Evolutionary conservation across 306 rosid species (phyloP), one percentile per base, ranked within the genome.

Genomic region (Rubus idaeus): DNA sequence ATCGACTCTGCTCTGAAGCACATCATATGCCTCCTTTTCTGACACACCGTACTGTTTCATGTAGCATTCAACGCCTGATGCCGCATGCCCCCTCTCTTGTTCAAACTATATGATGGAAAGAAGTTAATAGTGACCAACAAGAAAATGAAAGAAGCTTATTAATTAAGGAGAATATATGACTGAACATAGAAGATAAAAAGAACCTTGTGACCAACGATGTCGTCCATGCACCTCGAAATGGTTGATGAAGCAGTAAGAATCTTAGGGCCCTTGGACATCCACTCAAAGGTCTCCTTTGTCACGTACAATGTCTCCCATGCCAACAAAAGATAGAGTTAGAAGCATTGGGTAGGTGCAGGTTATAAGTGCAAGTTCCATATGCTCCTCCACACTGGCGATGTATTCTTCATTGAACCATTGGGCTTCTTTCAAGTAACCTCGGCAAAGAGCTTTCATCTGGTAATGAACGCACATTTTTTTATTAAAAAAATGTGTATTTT

Each of bases 331-430:
- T 13, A 55, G 6, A 4, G 50, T 3, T 7, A 17, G n/a, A 35
- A 81, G n/a, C 21, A 72, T 1, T 2, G 42, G 55, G 14, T 3
- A 20, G 10, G 60, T 17, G 11, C 80, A 37, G 16, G 75, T 8
- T 1, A 49, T 1, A 10, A n/a, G 4, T 57, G 83, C 87, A 70
- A 78, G 58, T 5, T 51, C 42, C 55, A 73, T 68, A 58, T 85
- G 83, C 46, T 88, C 86, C 9, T 87, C 81, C 40, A 78, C 58
- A 16, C 78, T 79, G 57, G 91, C 89, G 9, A 68, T 63, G 63
- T 79, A 79, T 0, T 71, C 75, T 13, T 82, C 47, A 26, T 73
- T 39, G 21, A 83, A 58, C 87, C 85, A 88, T 67, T 53, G 57
- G 9, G 84, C 72, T 78, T 88, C 88, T 30, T 82, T 39, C 44